phyloP scores from a whole-genome alignment of 2,329 filamentous ascomycete species.

The Talaromyces sp. region DNA sequence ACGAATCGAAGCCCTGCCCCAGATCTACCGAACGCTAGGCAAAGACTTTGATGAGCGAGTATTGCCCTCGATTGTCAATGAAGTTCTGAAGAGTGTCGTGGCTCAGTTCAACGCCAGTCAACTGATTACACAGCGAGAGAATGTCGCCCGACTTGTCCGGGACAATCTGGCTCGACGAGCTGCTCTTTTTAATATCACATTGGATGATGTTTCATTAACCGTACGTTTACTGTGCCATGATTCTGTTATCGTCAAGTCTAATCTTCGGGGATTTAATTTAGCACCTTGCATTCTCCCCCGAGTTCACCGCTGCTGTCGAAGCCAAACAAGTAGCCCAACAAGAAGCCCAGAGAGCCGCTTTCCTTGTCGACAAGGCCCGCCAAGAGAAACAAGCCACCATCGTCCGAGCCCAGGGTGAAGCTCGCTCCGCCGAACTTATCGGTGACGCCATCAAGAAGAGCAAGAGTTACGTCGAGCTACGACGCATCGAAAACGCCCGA shows the following conservation, averaged over 20 bases:
- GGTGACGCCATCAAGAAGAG: constrained; percentile 99
- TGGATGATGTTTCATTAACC: constrained; percentile 95
- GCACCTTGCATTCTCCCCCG: constrained; percentile 65
- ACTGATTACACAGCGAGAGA: constrained; percentile 98
- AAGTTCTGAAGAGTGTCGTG: constrained; percentile 97
- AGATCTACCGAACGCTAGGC: constrained; percentile 95
- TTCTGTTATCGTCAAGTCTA: constrained; percentile 5
- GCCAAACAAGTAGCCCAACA: constrained; percentile 71
- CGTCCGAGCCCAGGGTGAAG: constrained; percentile 97
- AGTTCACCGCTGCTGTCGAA: constrained; percentile 64
- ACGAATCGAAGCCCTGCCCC: constrained; percentile 78
- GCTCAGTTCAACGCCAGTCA: constrained; percentile 98
- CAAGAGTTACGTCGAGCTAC: constrained; percentile 91
- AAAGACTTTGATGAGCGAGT: constrained; percentile 96
- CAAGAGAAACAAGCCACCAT: constrained; percentile 99
- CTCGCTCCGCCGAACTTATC: constrained; percentile 93
- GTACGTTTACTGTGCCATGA: constrained; percentile 47
- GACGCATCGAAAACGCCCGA: constrained; percentile 95
- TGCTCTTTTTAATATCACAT: constrained; percentile 91
- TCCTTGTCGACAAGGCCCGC: constrained; percentile 96
- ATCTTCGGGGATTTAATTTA: constrained; percentile 26
- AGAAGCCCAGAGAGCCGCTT: constrained; percentile 93
- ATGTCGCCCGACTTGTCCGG: constrained; percentile 81
- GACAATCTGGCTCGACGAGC: constrained; percentile 89
- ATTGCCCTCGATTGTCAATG: constrained; percentile 94